phyloP scores from a whole-genome alignment of 495 filamentous ascomycete genomes.

The Aspergillus bertholletiae region DNA sequence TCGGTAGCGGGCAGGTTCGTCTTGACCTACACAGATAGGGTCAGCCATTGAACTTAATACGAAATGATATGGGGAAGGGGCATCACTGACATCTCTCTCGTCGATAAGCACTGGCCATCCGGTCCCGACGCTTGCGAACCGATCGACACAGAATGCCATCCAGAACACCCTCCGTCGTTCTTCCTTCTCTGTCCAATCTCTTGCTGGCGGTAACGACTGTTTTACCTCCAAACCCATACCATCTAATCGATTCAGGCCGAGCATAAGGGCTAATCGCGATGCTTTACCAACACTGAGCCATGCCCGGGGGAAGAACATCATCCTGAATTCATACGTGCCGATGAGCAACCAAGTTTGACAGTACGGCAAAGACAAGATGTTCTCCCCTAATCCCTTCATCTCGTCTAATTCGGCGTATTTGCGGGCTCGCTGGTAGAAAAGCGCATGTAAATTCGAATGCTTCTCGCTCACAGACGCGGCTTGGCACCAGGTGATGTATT shows the following conservation, averaged over 20 bases:
- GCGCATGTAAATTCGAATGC: conserved; percentile 67
- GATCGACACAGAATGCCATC: conserved; percentile 85
- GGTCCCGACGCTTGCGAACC: conserved; percentile 94
- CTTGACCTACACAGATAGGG: conserved; percentile 52
- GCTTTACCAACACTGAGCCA: conserved; percentile 89
- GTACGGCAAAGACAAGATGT: conserved; percentile 75
- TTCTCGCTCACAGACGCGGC: conserved; percentile 81
- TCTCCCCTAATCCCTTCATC: conserved; percentile 89
- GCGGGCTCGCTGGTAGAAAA: conserved; percentile 83
- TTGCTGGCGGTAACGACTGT: conserved; percentile 77
- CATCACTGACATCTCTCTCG: conserved; percentile 71
- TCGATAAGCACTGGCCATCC: conserved; percentile 96
- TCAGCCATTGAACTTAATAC: conserved; percentile 4
- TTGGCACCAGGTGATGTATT: conserved; percentile 92
- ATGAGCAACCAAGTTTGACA: conserved; percentile 81
- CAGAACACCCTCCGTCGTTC: conserved; percentile 91
- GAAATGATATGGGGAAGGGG: no score
- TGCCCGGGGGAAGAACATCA: conserved; percentile 96
- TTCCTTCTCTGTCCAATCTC: conserved; percentile 91
- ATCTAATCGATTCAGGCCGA: conserved; percentile 87
- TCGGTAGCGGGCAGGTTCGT: conserved; percentile 83
- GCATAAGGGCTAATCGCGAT: conserved; percentile 79
- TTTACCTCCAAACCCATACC: conserved; percentile 87
- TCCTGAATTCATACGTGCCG: conserved; percentile 85
- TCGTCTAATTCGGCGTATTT: conserved; percentile 90